Conservation (phyloP, 2,329 filamentous ascomycete genomes). For the Apiospora rasikravindrae region DNA sequence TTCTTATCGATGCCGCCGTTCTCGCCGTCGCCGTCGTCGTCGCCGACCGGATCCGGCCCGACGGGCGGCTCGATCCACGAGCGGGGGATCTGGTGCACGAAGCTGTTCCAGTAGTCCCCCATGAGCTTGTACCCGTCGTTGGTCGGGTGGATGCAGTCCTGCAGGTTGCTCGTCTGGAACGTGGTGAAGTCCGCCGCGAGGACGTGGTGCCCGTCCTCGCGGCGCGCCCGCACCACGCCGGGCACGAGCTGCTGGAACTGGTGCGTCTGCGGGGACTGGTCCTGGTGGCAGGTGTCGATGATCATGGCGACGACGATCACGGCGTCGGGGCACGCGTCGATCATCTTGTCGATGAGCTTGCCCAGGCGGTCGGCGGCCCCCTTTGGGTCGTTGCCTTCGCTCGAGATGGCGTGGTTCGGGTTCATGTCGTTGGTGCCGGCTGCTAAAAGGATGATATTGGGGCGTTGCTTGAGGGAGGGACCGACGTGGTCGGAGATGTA, state of each 20-base stretch:
- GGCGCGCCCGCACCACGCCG: background rate
- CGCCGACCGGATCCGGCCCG: no score
- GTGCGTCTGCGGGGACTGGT: background rate
- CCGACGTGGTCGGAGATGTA: background rate
- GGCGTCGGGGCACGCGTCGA: background rate
- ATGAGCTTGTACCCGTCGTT: no score
- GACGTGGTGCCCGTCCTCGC: background rate
- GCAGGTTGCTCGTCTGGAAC: no score
- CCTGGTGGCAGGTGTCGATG: background rate
- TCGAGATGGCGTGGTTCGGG: constrained; percentile 1
- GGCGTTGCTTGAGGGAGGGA: constrained; percentile 1
- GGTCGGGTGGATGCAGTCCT: no score
- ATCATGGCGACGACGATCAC: background rate
- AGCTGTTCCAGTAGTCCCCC: no score
- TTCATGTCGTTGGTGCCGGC: constrained; percentile 25
- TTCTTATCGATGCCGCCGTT: no score
- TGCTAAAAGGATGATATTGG: constrained; percentile 21
- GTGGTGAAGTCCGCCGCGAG: background rate
- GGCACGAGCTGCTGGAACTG: background rate
- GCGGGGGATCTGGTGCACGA: no score
- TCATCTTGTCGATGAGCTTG: background rate
- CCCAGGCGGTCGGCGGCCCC: background rate
- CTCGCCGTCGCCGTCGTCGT: no score
- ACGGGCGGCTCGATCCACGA: no score
- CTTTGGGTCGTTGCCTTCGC: background rate